Evolutionary conservation across 225 moss, liverwort and hornwort species (phyloP).

Genomic region (Takakia lepidozioides): DNA sequence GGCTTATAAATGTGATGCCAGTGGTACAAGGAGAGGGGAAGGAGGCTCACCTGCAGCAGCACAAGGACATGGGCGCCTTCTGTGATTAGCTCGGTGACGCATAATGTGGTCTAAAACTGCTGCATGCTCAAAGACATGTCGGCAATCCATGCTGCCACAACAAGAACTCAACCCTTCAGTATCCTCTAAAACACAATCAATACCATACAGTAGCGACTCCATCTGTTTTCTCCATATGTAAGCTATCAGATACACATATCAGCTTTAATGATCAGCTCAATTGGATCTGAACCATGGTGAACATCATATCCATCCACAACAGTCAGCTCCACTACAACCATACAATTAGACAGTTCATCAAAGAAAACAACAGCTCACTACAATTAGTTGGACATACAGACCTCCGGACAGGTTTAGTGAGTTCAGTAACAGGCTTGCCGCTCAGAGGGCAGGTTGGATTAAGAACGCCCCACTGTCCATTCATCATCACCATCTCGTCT

Average conservation of each 20-base stretch:
- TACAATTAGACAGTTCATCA: neutral
- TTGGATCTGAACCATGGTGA: neutral
- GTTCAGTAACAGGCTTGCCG: slow-evolving; percentile 75
- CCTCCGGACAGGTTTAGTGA: slow-evolving; percentile 88
- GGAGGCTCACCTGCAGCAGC: slow-evolving; percentile 23
- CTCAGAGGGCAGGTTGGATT: slow-evolving; percentile 71
- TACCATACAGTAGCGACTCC: neutral
- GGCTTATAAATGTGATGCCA: neutral
- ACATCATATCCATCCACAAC: neutral
- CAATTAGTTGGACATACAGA: slow-evolving; percentile 9
- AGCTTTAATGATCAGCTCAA: neutral
- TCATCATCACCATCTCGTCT: slow-evolving; percentile 81
- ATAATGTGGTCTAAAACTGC: slow-evolving; percentile 16
- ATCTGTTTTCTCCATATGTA: neutral
- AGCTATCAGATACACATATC: neutral
- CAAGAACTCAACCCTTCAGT: neutral
- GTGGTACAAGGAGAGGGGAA: neutral
- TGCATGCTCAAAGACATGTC: slow-evolving; percentile 31
- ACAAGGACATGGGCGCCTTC: slow-evolving; percentile 11
- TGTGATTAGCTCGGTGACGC: neutral
- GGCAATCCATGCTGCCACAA: slow-evolving; percentile 28
- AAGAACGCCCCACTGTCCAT: slow-evolving; percentile 45
- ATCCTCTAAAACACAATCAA: neutral
- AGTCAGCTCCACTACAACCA: no score
- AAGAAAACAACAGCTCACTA: neutral